These are phyloP conservation scores for Raffaelea albimanens DNA, from an alignment of 2,329 filamentous ascomycete genomes.

Conservation along the genomic window DNA sequence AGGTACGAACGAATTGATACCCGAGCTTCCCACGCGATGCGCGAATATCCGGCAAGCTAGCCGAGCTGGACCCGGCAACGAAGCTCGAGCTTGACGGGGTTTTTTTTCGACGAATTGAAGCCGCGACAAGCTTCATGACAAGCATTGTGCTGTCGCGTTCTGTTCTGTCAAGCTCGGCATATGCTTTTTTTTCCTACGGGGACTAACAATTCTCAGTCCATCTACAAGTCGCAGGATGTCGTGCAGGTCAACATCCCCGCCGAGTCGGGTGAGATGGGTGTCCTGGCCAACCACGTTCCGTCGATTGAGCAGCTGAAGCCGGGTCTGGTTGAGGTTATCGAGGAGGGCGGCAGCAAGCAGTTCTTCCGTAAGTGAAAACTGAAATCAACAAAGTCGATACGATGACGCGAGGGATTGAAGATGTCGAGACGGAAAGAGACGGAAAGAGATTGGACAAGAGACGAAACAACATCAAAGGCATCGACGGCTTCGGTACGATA, in stretches of 20 bases:
- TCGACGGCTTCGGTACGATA: too few species aligned
- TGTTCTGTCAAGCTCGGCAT: background rate
- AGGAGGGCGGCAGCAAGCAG: conserved; percentile 90
- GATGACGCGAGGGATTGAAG: background rate
- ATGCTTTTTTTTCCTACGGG: background rate
- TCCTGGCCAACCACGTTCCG: conserved; percentile 97
- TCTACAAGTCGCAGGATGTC: conserved; percentile 59
- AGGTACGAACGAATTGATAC: conserved; percentile 59
- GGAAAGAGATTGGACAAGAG: too few species aligned
- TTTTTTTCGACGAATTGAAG: too few species aligned
- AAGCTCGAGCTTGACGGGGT: too few species aligned
- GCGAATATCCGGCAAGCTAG: background rate
- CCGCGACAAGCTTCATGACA: too few species aligned
- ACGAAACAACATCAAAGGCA: too few species aligned
- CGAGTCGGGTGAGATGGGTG: conserved; percentile 98
- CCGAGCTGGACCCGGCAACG: too few species aligned
- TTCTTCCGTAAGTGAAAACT: conserved; percentile 76
- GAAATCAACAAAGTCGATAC: background rate
- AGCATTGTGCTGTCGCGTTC: too few species aligned
- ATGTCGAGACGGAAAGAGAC: too few species aligned
- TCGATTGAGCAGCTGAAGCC: conserved; percentile 99
- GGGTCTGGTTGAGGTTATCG: conserved; percentile 87
- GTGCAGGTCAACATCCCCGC: conserved; percentile 98
- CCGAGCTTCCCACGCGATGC: background rate
- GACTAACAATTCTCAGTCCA: conserved; percentile 44